phyloP scores from a whole-genome alignment of 352 stramenopile genomes.

The Phytophthora pseudosyringae region DNA sequence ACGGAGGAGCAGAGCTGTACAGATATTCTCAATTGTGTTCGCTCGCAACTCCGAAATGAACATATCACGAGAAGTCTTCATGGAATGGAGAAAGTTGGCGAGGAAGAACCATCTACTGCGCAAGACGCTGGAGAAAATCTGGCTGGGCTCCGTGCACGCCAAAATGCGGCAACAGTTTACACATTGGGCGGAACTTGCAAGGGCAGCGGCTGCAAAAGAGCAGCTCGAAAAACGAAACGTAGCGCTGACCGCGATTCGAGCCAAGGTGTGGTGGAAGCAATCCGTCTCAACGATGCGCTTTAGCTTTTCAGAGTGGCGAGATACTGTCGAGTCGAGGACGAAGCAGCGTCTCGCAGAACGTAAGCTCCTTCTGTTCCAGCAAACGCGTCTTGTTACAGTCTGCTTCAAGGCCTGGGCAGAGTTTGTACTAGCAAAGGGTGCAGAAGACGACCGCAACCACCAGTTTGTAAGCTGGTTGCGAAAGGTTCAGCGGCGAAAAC shows the following conservation, averaged over 20 bases:
- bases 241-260: constrained; percentile 40
- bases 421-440: constrained; percentile 10
- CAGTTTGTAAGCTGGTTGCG: constrained; percentile 20
- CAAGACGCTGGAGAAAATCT: constrained; percentile 43
- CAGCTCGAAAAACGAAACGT: constrained; percentile 29
- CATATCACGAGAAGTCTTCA: constrained; percentile 11
- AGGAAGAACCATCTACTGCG: constrained; percentile 39
- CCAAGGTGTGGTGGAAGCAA: constrained; percentile 46
- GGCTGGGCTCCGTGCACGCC: constrained; percentile 43
- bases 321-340: constrained; percentile 5
- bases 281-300: constrained; percentile 32
- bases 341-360: constrained; percentile 14
- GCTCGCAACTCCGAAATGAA: constrained; percentile 16
- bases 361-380: constrained; percentile 26
- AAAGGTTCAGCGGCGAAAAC: constrained; percentile 16
- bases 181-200: constrained; percentile 35
- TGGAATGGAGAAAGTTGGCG: constrained; percentile 33
- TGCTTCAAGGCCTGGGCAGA: constrained; percentile 28
- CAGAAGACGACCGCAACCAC: constrained; percentile 15
- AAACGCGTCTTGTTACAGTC: constrained; percentile 8
- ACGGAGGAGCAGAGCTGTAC: constrained; percentile 19
- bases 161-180: constrained; percentile 45
- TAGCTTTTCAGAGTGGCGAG: constrained; percentile 42
- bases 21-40: constrained; percentile 28
- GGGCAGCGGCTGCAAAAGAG: constrained; percentile 22